Percentiles rank a stretch among this genome's conserved stretches.
Conservation (phyloP, 2,329 filamentous ascomycete genomes). For the Hymenoscyphus salicellus region DNA sequence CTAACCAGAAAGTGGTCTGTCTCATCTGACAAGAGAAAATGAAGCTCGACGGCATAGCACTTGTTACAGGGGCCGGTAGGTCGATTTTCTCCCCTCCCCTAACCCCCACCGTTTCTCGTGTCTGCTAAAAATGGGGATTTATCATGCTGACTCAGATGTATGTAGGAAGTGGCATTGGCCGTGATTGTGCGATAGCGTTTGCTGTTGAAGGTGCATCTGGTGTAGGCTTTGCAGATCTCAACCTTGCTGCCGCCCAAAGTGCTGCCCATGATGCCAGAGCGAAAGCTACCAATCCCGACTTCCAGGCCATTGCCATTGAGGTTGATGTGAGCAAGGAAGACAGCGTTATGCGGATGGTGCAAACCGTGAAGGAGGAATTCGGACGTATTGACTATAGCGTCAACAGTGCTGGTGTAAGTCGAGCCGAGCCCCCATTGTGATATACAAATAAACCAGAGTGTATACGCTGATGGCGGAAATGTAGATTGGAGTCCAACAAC, state of each 20-base stretch:
- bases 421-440: not conserved
- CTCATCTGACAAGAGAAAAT: not conserved
- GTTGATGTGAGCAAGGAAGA: constrained; percentile 2
- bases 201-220: not conserved
- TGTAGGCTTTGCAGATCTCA: not conserved
- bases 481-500: constrained; percentile 1
- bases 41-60: constrained; percentile 4
- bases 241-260: not conserved
- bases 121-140: not conserved
- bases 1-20: not conserved
- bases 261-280: not conserved
- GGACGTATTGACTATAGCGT: constrained; percentile 3
- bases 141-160: not conserved
- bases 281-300: not conserved
- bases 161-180: constrained; percentile 5
- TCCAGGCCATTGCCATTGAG: not conserved
- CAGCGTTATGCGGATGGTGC: not conserved
- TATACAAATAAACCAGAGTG: not conserved
- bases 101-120: not conserved
- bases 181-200: constrained; percentile 2
- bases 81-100: not conserved
- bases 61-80: constrained; percentile 3
- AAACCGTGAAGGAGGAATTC: not conserved
- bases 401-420: constrained; percentile 3
- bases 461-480: not conserved